Percentiles rank a stretch among this genome's conserved stretches.
phyloP scores from a whole-genome alignment of 306 rosid genomes.

The Adenanthera pavonina region DNA sequence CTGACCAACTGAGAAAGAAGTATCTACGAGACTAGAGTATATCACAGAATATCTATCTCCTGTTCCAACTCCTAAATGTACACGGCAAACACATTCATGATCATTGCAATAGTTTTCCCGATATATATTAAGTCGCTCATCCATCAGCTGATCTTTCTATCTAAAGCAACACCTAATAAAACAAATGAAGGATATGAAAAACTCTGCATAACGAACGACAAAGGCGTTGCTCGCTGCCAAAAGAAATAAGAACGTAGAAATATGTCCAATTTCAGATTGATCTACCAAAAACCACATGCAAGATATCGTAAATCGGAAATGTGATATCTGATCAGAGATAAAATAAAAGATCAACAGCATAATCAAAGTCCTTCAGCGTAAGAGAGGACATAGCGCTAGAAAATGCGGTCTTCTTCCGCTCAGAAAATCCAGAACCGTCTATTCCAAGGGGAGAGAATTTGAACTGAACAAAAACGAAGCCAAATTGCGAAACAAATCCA shows the following conservation, averaged over 20 bases:
- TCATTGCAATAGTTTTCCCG: neutral
- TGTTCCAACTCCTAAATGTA: constrained; percentile 7
- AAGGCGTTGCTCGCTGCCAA: too few relatives aligned
- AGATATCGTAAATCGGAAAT: neutral
- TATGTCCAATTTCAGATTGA: constrained; percentile 15
- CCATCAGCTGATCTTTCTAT: constrained; percentile 3
- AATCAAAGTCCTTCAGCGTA: neutral
- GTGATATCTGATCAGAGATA: neutral
- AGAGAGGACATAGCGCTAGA: neutral
- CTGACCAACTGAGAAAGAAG: constrained; percentile 16
- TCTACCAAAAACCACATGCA: constrained; percentile 16
- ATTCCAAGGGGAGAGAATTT: neutral
- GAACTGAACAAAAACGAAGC: neutral
- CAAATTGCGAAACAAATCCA: neutral
- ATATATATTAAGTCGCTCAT: neutral
- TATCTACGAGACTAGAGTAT: constrained; percentile 26
- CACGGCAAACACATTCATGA: neutral
- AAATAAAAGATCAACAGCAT: neutral
- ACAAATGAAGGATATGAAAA: neutral
- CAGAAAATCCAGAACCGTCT: neutral
- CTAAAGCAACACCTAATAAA: constrained; percentile 8
- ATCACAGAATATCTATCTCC: constrained; percentile 2
- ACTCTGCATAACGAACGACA: neutral
- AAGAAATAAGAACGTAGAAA: neutral
- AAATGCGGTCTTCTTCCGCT: neutral